phyloP scores from a whole-genome alignment of 352 stramenopile genomes.

The Globisporangium nunn region DNA sequence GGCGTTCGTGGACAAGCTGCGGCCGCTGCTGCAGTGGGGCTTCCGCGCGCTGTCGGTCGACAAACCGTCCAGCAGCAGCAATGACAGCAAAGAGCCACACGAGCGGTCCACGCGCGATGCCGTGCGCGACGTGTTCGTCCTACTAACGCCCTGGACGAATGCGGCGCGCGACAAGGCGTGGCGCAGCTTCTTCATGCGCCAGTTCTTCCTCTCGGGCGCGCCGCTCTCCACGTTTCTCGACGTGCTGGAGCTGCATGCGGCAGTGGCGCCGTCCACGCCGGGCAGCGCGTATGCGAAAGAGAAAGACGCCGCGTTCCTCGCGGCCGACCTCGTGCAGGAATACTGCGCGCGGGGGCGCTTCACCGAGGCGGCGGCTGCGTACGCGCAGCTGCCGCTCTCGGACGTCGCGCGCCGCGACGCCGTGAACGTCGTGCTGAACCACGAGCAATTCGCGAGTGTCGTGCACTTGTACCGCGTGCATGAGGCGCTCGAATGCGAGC shows the following conservation, averaged over 20 bases:
- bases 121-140: slow-evolving; percentile 23
- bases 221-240: slow-evolving; percentile 36
- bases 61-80: neutral
- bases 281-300: slow-evolving; percentile 1
- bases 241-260: slow-evolving; percentile 19
- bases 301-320: slow-evolving; percentile 19
- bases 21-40: slow-evolving; percentile 28
- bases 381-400: slow-evolving; percentile 29
- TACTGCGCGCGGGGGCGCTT: slow-evolving; percentile 51
- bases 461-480: slow-evolving; percentile 46
- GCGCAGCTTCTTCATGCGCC: slow-evolving; percentile 52
- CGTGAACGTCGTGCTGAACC: slow-evolving; percentile 31
- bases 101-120: neutral
- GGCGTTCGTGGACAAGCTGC: slow-evolving; percentile 21
- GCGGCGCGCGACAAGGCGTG: slow-evolving; percentile 34
- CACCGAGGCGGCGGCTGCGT: slow-evolving; percentile 41
- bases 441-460: slow-evolving; percentile 47
- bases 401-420: slow-evolving; percentile 23
- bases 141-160: slow-evolving; percentile 44
- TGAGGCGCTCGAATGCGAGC: slow-evolving; percentile 16
- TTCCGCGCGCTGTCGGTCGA: slow-evolving; percentile 18
- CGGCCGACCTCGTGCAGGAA: slow-evolving; percentile 32
- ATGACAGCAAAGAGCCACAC: neutral
- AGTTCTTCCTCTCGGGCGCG: slow-evolving; percentile 49
- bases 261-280: neutral